Evolutionary conservation across 495 filamentous ascomycete genomes (phyloP), one percentile per base, ranked within the genome.

Genomic region (Sordaria brevicollis): DNA sequence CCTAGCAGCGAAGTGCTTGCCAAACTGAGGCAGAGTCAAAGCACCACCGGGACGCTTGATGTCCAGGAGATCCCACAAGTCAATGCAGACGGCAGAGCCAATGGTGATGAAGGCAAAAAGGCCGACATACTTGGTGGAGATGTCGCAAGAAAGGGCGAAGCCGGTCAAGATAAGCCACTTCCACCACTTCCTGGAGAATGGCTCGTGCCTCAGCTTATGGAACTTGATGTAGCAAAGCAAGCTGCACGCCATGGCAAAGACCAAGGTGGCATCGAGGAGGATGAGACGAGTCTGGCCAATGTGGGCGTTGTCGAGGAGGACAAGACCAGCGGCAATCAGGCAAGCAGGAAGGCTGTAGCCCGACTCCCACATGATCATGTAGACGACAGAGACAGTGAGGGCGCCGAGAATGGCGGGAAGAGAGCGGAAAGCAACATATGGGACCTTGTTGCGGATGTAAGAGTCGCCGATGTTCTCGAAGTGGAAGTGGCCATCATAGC

Each of bases 391-490:
- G 62, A 99, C 93, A 1, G 96, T 98, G 72, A 98, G 81, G 67
- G 96, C 89, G 71, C 95, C 95, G 71, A 98, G 87, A 38, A 94
- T 84, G 57, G 95, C 95, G 13, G 95, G 96, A 88, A 99, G 88
- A 36, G 93, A 92, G 66, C 95, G 91, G 79, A 97, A 96, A 68
- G 94, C 92, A 49, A 99, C 89, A 76, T 99, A 99, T 29, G 95
- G 95, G 25, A 99, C 94, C 74, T 94, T 94, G 85, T 99, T 97
- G 38, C 88, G 87, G 75, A 97, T 93, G 84, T 99, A 99, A 17
- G 94, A 97, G 79, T 98, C 95, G 76, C 95, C 95, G 76, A 99
- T 99, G 82, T 98, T 99, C 69, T 98, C 95, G 82, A 99, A 99
- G 78, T 94, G 88, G 81, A 98, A 99, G 75, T 94, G 90, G 71